Evolutionary conservation across 148 eudicot genomes (phyloP), one percentile per base, ranked within the genome.

Genomic region (Fagopyrum esculentum): DNA sequence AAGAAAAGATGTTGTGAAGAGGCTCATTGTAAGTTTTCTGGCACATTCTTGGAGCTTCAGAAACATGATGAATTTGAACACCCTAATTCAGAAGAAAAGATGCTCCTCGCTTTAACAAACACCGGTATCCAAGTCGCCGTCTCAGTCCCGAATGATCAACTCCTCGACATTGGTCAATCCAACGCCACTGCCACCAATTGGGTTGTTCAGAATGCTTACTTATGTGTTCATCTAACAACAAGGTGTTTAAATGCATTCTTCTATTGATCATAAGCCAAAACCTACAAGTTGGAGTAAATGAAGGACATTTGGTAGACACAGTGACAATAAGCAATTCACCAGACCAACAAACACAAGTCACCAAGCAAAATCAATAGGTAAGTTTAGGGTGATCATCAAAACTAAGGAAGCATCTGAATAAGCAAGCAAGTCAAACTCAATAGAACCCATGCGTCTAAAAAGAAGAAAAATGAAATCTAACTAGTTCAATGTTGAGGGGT

Each of bases 41-140:
- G 97, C 29, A 85, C 90, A 35, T 91, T 77, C 78, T 76, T 75
- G 79, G 98, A 94, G 82, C 96, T 94, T 73, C 87, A 83, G 79
- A 85, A 87, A 75, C 98, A 94, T 83, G 97, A 93, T 72, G 83
- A 84, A 74, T 70, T 86, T 72, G 87, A 89, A 76, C 98, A 94
- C 73, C 98, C 98, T 77, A 81, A 89, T 79, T 89, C 93, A 22
- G 26, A 22, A 22, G 26, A 22, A 22, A 22, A 22, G 26, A 22
- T 22, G 26, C 26, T 22, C 26, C 26, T 22, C 26, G 26, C 26
- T 0, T 22, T 22, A 22, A 0, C 26, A 22, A 22, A 22, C 26
- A 22, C 0, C 26, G 26, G 26, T 0, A 22, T 22, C 26, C 26
- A 22, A 22, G 0, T 22, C 26, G 26, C 26, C 26, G 26, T 22